phyloP scores from a whole-genome alignment of 192 early-diverging fungal genomes.

The Lunasporangiospora selenospora region DNA sequence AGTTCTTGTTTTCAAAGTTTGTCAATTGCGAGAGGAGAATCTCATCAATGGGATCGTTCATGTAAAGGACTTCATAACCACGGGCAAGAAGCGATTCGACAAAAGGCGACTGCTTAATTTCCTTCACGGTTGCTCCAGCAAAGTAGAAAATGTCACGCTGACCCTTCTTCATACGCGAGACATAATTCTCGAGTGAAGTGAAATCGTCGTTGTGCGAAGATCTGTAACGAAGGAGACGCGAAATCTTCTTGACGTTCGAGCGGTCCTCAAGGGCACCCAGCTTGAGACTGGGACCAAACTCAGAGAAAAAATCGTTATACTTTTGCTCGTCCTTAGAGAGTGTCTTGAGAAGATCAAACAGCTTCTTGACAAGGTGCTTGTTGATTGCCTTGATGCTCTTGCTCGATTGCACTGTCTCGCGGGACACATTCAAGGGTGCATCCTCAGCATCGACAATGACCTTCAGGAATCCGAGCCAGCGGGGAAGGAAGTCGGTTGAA shows the following conservation, averaged over 20 bases:
- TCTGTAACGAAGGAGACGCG: conserved; percentile 83
- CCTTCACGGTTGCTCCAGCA: conserved; percentile 72
- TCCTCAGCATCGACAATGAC: conserved; percentile 97
- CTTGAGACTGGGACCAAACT: conserved; percentile 82
- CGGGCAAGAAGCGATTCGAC: conserved; percentile 88
- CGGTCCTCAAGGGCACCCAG: conserved; percentile 91
- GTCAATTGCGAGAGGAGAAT: conserved; percentile 75
- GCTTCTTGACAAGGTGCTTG: conserved; percentile 89
- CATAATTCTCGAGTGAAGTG: conserved; percentile 77
- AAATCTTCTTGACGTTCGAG: conserved; percentile 72
- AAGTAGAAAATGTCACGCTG: conserved; percentile 93
- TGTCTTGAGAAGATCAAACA: conserved; percentile 84
- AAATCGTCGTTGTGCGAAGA: conserved; percentile 63
- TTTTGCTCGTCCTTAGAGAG: conserved; percentile 73
- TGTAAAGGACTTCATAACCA: conserved; percentile 89
- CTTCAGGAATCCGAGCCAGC: conserved; percentile 92
- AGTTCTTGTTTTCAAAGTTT: conserved; percentile 78
- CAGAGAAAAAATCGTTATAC: conserved; percentile 73
- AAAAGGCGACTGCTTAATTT: conserved; percentile 86
- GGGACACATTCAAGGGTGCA: conserved; percentile 96
- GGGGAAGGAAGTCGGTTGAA: conserved; percentile 82
- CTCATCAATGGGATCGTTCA: conserved; percentile 80
- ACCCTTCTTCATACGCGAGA: conserved; percentile 86
- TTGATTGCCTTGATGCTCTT: conserved; percentile 80
- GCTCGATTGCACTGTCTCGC: conserved; percentile 95